phyloP scores from a whole-genome alignment of 148 eudicot species.

The Hydrangea macrophylla region DNA sequence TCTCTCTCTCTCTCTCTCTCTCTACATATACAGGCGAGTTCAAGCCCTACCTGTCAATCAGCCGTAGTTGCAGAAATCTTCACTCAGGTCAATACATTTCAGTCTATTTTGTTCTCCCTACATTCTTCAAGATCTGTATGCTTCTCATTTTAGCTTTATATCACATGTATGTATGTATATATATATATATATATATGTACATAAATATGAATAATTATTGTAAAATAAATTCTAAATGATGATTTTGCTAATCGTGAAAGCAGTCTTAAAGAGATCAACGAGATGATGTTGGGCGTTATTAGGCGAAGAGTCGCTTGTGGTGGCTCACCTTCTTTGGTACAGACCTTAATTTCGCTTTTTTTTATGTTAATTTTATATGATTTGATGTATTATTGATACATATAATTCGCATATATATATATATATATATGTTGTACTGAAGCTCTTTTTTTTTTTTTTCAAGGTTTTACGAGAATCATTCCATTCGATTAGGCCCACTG shows the following conservation, averaged over 20 bases:
- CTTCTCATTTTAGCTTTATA: neutral
- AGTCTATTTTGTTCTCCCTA: neutral
- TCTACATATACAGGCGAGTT: neutral
- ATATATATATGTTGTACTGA: neutral
- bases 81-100: constrained; percentile 4
- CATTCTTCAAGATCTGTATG: constrained; percentile 1
- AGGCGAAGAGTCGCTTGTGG: constrained; percentile 44
- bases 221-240: neutral
- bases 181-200: neutral
- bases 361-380: neutral
- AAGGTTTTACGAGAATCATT: constrained; percentile 35
- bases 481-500: constrained; percentile 18
- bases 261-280: constrained; percentile 11
- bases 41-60: neutral
- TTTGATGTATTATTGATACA: no score
- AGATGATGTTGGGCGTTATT: constrained; percentile 39
- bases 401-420: neutral
- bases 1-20: constrained; percentile 2
- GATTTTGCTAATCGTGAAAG: neutral
- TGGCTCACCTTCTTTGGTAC: constrained; percentile 38
- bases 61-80: neutral
- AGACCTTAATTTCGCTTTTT: neutral
- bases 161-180: neutral
- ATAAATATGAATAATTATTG: neutral
- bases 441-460: neutral